Conservation (phyloP, 1,139 yeast species). For the Debaryomyces sp. region DNA sequence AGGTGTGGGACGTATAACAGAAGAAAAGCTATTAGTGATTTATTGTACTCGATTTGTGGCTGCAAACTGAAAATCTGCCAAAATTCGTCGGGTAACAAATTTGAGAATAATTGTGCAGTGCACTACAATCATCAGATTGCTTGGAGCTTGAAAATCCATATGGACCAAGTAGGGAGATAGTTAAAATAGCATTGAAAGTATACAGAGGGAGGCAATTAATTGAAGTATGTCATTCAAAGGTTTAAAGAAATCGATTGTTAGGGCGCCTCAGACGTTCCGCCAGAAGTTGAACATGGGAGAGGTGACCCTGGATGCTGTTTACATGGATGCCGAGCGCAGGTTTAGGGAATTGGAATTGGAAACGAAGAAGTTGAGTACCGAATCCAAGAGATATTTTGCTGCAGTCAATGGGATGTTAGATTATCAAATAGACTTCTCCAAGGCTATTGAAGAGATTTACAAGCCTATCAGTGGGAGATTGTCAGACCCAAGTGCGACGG, state of each 20-base stretch:
- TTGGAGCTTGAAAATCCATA: background rate
- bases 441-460: slow-evolving; percentile 92
- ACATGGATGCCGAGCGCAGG: slow-evolving; percentile 92
- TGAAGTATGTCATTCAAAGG: slow-evolving; percentile 90
- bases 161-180: background rate
- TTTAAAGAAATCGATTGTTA: slow-evolving; percentile 76
- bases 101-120: background rate
- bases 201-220: background rate
- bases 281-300: slow-evolving; percentile 87
- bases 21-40: background rate
- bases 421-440: slow-evolving; percentile 90
- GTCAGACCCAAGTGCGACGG: slow-evolving; percentile 83
- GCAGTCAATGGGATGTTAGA: slow-evolving; percentile 94
- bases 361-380: slow-evolving; percentile 87
- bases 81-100: slow-evolving; percentile 6
- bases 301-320: slow-evolving; percentile 82
- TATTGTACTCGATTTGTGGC: slow-evolving; percentile 7
- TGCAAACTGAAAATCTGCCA: slow-evolving; percentile 8
- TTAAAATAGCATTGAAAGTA: background rate
- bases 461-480: slow-evolving; percentile 93
- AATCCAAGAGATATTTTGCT: slow-evolving; percentile 82
- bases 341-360: slow-evolving; percentile 89
- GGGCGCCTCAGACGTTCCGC: slow-evolving; percentile 84
- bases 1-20: background rate
- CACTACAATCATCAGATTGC: slow-evolving; percentile 2